Percentiles rank a stretch among this genome's conserved stretches.
phyloP scores from a whole-genome alignment of 306 rosid genomes.

The Trifolium dubium region DNA sequence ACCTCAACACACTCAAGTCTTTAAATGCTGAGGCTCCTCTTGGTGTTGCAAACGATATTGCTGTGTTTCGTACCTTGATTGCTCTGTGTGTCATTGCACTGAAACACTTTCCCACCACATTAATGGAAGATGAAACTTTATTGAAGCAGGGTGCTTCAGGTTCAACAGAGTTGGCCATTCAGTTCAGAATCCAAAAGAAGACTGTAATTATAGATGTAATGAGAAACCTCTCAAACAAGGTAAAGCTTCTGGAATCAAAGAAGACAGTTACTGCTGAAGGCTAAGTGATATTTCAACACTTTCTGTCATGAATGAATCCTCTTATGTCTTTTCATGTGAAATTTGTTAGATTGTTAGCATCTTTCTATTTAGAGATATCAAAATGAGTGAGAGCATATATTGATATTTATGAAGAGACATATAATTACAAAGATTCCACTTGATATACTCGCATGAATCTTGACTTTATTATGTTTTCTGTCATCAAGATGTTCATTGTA shows the following conservation, averaged over 20 bases:
- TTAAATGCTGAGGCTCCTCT: conserved; percentile 80
- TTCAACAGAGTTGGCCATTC: conserved; percentile 72
- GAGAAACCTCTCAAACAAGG: conserved; percentile 80
- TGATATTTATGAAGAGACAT: background rate
- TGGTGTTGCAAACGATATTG: conserved; percentile 73
- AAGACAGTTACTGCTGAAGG: conserved; percentile 51
- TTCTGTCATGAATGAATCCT: conserved; percentile 32
- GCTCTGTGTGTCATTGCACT: conserved; percentile 87
- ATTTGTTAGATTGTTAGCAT: background rate
- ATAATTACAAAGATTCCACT: too few species aligned
- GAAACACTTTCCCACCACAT: conserved; percentile 88
- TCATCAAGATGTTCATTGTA: background rate
- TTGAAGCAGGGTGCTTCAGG: conserved; percentile 62
- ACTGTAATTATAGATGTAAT: conserved; percentile 68
- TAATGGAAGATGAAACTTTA: conserved; percentile 80
- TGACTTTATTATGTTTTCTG: background rate
- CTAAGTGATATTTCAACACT: conserved; percentile 37
- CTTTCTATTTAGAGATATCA: background rate
- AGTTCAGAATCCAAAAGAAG: conserved; percentile 88
- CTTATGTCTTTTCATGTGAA: background rate
- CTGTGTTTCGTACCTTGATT: conserved; percentile 71
- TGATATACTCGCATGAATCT: too few species aligned
- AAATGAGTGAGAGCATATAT: background rate
- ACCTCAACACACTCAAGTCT: conserved; percentile 67
- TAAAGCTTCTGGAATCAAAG: conserved; percentile 69